These are phyloP conservation scores for Hypoxylon fragiforme DNA, from an alignment of 495 filamentous ascomycete species.

Conservation along the genomic window DNA sequence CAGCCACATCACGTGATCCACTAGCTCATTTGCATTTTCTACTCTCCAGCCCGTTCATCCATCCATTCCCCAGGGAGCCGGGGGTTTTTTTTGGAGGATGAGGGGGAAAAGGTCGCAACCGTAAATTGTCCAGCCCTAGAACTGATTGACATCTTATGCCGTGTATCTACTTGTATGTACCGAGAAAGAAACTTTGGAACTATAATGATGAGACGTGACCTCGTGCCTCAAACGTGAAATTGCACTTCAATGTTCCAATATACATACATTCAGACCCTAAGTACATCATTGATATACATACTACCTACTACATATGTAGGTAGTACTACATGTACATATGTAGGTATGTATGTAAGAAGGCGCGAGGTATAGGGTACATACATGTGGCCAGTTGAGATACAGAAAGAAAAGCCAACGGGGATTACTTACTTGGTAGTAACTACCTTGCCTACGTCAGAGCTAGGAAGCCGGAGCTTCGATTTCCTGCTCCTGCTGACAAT, in stretches of 20 bases:
- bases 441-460: conserved; percentile 23
- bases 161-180: background rate
- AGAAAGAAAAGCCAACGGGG: no score
- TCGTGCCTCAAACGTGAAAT: no score
- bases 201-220: no score
- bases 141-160: no score
- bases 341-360: background rate
- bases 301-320: background rate
- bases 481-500: conserved; percentile 32
- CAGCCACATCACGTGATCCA: conserved; percentile 33
- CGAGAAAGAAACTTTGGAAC: background rate
- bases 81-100: background rate
- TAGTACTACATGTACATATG: background rate
- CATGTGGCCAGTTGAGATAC: conserved; percentile 6
- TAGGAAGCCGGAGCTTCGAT: conserved; percentile 22
- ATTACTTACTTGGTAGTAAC: no score
- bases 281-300: no score
- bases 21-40: no score
- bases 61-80: conserved; percentile 10
- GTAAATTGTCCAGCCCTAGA: background rate
- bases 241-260: background rate
- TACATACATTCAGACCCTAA: background rate
- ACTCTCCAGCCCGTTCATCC: background rate
- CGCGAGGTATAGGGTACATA: conserved; percentile 5
- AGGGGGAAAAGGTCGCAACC: background rate